A percentile compares a stretch with the other conserved stretches of the same genome.
phyloP scores from a whole-genome alignment of 2,329 filamentous ascomycete species.

The Lojkania enalia region DNA sequence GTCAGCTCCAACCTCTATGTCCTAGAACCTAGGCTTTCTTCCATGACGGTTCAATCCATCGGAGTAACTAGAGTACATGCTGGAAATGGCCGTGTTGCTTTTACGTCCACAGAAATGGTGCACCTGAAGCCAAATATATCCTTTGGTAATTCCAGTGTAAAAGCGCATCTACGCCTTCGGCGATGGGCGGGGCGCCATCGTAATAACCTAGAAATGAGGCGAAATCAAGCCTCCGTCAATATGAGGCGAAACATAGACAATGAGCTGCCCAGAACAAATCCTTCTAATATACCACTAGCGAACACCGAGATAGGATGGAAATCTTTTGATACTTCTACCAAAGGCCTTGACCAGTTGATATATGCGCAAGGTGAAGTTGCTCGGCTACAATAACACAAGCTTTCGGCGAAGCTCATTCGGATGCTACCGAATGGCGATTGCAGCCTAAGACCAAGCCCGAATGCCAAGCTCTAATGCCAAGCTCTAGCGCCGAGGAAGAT shows the following conservation, averaged over 20 bases:
- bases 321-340: conserved; percentile 1
- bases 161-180: background rate
- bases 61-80: conserved; percentile 32
- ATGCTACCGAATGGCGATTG: conserved; percentile 1
- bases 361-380: conserved; percentile 4
- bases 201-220: background rate
- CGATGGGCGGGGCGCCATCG: background rate
- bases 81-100: conserved; percentile 32
- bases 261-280: too few species aligned
- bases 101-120: background rate
- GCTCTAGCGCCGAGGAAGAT: too few species aligned
- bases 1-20: too few species aligned
- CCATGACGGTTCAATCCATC: conserved; percentile 33
- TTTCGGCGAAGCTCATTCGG: conserved; percentile 15
- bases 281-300: too few species aligned
- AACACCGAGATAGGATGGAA: too few species aligned
- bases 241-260: too few species aligned
- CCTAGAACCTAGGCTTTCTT: conserved; percentile 17
- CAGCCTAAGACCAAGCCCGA: conserved; percentile 19
- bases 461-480: too few species aligned
- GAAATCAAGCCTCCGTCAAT: background rate
- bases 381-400: conserved; percentile 10
- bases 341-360: conserved; percentile 13
- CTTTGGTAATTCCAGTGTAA: background rate
- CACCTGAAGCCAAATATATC: conserved; percentile 1